A percentile compares a stretch with the other conserved stretches of the same genome.
Evolutionary conservation across 306 rosid genomes (phyloP).

Genomic region (Cucurbita moschata): DNA sequence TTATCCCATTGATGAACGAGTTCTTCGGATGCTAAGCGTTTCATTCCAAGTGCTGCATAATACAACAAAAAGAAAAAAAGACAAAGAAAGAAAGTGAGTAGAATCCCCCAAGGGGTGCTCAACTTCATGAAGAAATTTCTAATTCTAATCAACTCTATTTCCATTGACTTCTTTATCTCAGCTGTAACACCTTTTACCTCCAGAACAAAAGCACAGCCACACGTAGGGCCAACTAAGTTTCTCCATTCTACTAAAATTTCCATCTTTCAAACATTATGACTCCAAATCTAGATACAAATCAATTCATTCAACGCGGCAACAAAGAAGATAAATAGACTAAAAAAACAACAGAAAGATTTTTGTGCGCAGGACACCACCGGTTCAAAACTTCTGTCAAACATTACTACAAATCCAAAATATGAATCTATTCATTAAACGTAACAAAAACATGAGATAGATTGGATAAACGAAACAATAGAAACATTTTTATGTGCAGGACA

Average conservation of each 20-base stretch:
- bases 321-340: background rate
- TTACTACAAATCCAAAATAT: background rate
- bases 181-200: background rate
- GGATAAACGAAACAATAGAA: background rate
- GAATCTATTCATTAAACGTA: background rate
- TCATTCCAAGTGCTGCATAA: conserved; percentile 65
- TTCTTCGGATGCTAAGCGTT: conserved; percentile 85
- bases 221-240: background rate
- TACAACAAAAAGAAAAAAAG: conserved; percentile 4
- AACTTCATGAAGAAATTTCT: background rate
- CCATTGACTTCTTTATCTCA: background rate
- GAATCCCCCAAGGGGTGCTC: background rate
- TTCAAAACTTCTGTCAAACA: background rate
- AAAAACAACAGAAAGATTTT: background rate
- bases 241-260: background rate
- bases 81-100: background rate
- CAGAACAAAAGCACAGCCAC: background rate
- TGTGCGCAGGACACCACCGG: background rate
- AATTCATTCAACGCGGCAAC: background rate
- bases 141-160: background rate
- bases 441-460: background rate
- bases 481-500: background rate
- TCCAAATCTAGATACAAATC: background rate
- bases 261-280: background rate
- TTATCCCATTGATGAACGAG: conserved; percentile 70